Evolutionary conservation across 192 early-diverging fungal genomes (phyloP).

Genomic region (Glomus cerebriforme): DNA sequence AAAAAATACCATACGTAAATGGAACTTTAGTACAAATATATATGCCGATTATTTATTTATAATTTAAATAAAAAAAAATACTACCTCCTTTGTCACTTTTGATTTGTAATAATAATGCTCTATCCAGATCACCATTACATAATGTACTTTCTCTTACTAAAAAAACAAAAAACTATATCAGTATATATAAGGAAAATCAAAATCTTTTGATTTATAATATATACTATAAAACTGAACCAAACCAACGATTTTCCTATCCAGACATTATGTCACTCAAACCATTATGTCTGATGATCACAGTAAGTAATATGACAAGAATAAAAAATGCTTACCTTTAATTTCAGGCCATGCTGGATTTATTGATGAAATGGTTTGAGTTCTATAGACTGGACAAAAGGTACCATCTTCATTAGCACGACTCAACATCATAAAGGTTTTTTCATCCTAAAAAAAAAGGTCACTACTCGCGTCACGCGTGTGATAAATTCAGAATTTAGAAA

Average conservation of each 20-base stretch:
- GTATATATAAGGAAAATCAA: not conserved
- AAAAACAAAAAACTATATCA: not conserved
- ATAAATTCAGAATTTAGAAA: no score
- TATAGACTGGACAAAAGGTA: slow-evolving; percentile 43
- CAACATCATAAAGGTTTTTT: slow-evolving; percentile 39
- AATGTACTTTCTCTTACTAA: slow-evolving; percentile 27
- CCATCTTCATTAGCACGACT: slow-evolving; percentile 41
- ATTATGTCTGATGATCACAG: no score
- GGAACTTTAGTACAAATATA: no score
- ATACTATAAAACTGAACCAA: slow-evolving; percentile 21
- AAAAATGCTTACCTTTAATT: no score
- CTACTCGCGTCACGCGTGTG: no score
- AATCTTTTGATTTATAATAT: not conserved
- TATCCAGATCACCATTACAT: slow-evolving; percentile 39
- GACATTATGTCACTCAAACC: no score
- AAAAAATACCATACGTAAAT: no score
- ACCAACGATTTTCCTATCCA: no score
- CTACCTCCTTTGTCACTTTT: slow-evolving; percentile 35
- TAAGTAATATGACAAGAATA: no score
- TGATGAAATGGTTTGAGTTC: slow-evolving; percentile 14
- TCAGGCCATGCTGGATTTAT: slow-evolving; percentile 34
- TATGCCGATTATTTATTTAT: no score
- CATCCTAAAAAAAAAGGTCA: no score
- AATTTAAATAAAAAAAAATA: no score
- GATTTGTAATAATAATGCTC: slow-evolving; percentile 35